Evolutionary conservation across 768 basidiomycete genomes (phyloP).

Genomic region (Mycena floridula): DNA sequence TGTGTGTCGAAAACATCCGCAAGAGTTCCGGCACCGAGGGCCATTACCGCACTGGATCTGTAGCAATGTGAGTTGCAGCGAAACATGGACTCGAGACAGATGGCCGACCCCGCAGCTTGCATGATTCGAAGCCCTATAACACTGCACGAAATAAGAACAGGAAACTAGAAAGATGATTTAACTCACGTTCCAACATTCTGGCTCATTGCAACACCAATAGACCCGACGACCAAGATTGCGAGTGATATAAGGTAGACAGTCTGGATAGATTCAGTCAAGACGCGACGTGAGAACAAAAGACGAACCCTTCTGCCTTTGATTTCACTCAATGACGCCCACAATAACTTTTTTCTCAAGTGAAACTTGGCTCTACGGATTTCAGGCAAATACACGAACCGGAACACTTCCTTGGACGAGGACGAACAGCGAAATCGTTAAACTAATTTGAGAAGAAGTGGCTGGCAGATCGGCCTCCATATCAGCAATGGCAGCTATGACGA

Average conservation of each 20-base stretch:
- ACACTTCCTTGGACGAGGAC: constrained; percentile 64
- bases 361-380: neutral
- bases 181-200: constrained; percentile 43
- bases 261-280: too few species aligned
- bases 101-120: constrained; percentile 57
- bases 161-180: neutral
- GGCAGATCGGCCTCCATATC: constrained; percentile 54
- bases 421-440: constrained; percentile 65
- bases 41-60: constrained; percentile 60
- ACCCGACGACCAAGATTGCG: constrained; percentile 46
- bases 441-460: constrained; percentile 56
- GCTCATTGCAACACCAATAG: constrained; percentile 50
- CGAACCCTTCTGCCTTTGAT: constrained; percentile 68
- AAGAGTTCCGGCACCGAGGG: constrained; percentile 72
- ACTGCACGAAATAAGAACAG: constrained; percentile 1
- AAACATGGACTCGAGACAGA: constrained; percentile 1
- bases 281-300: too few species aligned
- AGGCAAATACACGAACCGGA: constrained; percentile 58
- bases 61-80: constrained; percentile 2
- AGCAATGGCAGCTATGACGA: constrained; percentile 49
- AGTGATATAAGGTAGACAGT: constrained; percentile 49
- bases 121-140: constrained; percentile 66
- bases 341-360: neutral
- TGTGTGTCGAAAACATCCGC: constrained; percentile 74
- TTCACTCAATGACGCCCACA: constrained; percentile 47